These are phyloP conservation scores for Melampsora americana DNA, from an alignment of 1,284 basidiomycete genomes.

Conservation along the genomic window DNA sequence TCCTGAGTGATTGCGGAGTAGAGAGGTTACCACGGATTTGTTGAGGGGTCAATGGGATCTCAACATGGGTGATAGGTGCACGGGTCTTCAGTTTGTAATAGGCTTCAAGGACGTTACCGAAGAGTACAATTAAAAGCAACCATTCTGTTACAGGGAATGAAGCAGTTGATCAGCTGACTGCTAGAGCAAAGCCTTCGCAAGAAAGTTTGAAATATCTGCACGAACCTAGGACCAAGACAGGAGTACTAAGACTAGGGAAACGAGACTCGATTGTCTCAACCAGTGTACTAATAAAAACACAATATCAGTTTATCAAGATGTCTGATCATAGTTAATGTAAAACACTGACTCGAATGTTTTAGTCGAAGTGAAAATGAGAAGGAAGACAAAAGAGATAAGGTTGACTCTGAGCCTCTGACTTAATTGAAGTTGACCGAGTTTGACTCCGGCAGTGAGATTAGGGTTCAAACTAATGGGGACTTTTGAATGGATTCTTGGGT, in stretches of 20 bases:
- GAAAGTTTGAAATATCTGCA: too few species aligned
- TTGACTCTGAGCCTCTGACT: conserved; percentile 29
- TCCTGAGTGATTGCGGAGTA: not conserved
- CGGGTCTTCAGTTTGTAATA: conserved; percentile 25
- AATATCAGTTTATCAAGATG: too few species aligned
- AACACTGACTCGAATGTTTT: conserved; percentile 10
- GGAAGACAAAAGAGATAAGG: conserved; percentile 20
- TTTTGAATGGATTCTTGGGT: not conserved
- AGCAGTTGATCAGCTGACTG: not conserved
- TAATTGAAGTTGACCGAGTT: conserved; percentile 12
- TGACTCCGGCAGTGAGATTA: conserved; percentile 10
- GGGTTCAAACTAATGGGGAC: conserved; percentile 30
- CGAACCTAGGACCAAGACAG: too few species aligned
- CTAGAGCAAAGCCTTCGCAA: too few species aligned
- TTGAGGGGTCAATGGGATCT: conserved; percentile 34
- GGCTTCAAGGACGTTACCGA: conserved; percentile 7
- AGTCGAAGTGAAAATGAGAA: conserved; percentile 30
- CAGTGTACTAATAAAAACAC: too few species aligned
- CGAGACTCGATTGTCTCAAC: too few species aligned
- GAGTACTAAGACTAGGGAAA: too few species aligned
- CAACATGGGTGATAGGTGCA: conserved; percentile 21
- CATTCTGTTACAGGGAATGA: conserved; percentile 5
- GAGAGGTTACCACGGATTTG: not conserved
- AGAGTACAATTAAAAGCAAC: conserved; percentile 5
- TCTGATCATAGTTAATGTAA: not conserved